Evolutionary conservation across 345 rosid genomes (phyloP), one percentile per base, ranked within the genome.

Genomic region (Eucalyptus marginata): DNA sequence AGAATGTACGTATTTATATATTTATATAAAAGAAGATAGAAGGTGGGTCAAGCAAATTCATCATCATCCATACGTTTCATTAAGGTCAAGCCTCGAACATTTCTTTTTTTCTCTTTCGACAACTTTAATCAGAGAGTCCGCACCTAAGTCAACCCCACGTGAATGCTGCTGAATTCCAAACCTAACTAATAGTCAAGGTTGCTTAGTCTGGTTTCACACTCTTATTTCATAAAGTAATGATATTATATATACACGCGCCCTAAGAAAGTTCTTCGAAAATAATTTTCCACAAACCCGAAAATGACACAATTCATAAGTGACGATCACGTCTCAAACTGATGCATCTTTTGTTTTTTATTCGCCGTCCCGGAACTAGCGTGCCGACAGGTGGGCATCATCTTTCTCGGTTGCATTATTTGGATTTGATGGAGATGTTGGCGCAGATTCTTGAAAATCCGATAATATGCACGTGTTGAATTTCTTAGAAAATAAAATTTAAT

Each of bases 211-310:
- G 24, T 71, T 71, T 71, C 27, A 10, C 81, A 18, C 8, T 71
- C 46, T 13, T 7, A 13, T 7, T 64, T n/a, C 36, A 64, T n/a
- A n/a, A n/a, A 64, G n/a, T 14, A n/a, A 14, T 1, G 5, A 64
- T 13, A 6, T 13, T 6, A 13, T 27, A 3, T 0, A 3, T 27
- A 62, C 4, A 5, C 13, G 22, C 25, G 7, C 25, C 25, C 13
- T 71, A 71, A 71, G 46, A 36, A 71, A 71, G 0, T 71, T 71
- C 14, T 40, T 40, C 10, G 14, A 36, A 71, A 71, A 71, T 71
- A 36, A 71, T 71, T 71, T 18, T 36, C 81, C 81, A 36, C 81
- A 24, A 36, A 36, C 46, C 46, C 46, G 27, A 71, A 18, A 36
- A 71, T 10, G 81, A 36, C 81, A 3, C 79, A 7, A 68, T 31